Base-by-base conservation (phyloP, 73 alveolate species). In the Paraurostyla sp. region DNA sequence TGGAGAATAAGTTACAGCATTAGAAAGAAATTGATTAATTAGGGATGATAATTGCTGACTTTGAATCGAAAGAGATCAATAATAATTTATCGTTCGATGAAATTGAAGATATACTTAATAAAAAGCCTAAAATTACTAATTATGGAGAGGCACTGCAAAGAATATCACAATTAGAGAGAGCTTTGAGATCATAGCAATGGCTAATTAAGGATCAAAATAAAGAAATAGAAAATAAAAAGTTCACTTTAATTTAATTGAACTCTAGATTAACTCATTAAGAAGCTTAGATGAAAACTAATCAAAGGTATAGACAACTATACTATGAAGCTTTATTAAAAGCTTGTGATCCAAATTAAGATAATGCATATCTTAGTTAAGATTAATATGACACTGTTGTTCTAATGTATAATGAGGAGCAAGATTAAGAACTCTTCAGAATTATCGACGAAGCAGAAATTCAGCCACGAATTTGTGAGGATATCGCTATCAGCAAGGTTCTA, bases 1-100 rank as follows among this genome's bases (percentile, higher is more conserved):
- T 65, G 2, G 82, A 65, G 41, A 36, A 22, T 4, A 20, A 65
- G 18, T 3, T 65, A 38, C 2, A 3, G 4, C 23, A 35, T 2
- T 38, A 40, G 38, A 33, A 36, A 65, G 4, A 65, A 32, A 73
- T 73, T 15, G 71, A 73, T 45, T 25, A 73, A 48, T 50, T 73
- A 2, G 49, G 71, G n/a, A 73, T 73, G 86, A 40, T 45, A 0
- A 49, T 73, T 73, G 68, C 65, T 23, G 86, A 73, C 50, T 45
- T 6, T 40, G 86, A 73, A 73, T 73, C 86, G 6, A 73, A 36
- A 30, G 86, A 46, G 7, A 43, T 73, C 33, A 73, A 73, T 73
- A 42, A 73, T 49, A 48, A 40, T 43, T 16, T 73, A 73, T 45
- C 71, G 6, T 49, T 73, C 29, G 86, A 73, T 9, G 56, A 48